Evolutionary conservation across 2,329 filamentous ascomycete species (phyloP).

Genomic region (Phialophora macrospora): DNA sequence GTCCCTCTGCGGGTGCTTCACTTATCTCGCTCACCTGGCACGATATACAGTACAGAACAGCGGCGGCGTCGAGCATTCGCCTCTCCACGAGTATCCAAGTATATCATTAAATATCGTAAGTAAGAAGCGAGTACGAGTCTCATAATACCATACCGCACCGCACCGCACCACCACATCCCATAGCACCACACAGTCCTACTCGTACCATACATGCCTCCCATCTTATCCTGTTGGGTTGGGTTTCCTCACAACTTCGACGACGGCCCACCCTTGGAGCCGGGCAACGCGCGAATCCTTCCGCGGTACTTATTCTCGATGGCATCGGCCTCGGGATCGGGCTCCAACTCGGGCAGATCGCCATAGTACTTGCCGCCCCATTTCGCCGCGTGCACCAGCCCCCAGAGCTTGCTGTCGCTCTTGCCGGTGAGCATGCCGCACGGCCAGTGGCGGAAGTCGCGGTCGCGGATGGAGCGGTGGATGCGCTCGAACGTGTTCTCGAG

Average conservation of each 20-base stretch:
- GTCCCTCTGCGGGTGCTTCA: no score
- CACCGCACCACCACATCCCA: no score
- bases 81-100: no score
- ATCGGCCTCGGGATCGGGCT: constrained; percentile 23
- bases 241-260: constrained; percentile 39
- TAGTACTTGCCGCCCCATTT: constrained; percentile 5
- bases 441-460: constrained; percentile 22
- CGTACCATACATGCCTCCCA: no score
- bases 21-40: no score
- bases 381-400: background rate
- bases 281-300: constrained; percentile 20
- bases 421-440: constrained; percentile 23
- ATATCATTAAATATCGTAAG: no score
- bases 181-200: no score
- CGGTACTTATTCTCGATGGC: constrained; percentile 29
- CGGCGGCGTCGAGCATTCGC: no score
- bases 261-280: constrained; percentile 22
- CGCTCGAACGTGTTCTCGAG: constrained; percentile 26
- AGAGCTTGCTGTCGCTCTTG: background rate
- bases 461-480: constrained; percentile 28
- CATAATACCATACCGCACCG: no score
- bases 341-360: constrained; percentile 15
- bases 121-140: no score
- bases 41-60: no score
- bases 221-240: no score